Conservation (phyloP, 2,329 filamentous ascomycete species). For the Plenodomus biglobosus region DNA sequence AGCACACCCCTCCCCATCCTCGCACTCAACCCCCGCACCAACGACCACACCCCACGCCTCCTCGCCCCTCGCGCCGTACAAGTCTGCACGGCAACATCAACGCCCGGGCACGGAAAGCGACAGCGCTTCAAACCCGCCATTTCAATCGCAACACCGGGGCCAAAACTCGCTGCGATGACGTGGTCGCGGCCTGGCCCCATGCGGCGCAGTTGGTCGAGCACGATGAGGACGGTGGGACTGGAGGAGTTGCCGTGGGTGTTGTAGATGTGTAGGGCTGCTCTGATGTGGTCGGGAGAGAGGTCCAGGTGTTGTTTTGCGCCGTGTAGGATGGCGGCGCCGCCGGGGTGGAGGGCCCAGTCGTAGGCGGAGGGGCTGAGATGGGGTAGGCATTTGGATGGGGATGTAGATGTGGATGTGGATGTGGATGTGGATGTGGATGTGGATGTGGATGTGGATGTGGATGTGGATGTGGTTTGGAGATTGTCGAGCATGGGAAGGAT, state of each 20-base stretch:
- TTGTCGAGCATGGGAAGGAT: slow-evolving; percentile 39
- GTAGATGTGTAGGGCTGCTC: slow-evolving; percentile 70
- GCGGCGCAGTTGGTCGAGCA: slow-evolving; percentile 61
- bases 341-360: slow-evolving; percentile 74
- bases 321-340: slow-evolving; percentile 66
- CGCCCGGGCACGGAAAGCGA: no score
- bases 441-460: no score
- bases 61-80: no score
- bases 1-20: slow-evolving; percentile 55
- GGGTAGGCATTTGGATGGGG: slow-evolving; percentile 38
- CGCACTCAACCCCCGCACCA: no score
- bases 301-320: slow-evolving; percentile 62
- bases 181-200: slow-evolving; percentile 54
- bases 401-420: no score
- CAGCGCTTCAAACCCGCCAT: slow-evolving; percentile 68
- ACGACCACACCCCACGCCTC: no score
- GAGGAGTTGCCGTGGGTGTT: slow-evolving; percentile 70
- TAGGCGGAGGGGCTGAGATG: slow-evolving; percentile 56
- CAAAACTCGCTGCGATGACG: slow-evolving; percentile 69
- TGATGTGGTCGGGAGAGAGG: slow-evolving; percentile 64
- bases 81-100: no score
- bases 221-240: slow-evolving; percentile 66
- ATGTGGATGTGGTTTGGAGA: slow-evolving; percentile 10
- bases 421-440: no score
- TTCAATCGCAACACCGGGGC: slow-evolving; percentile 68